Evolutionary conservation across 805 yeast genomes (phyloP).

Genomic region (Helenozyma baotianmanensis): DNA sequence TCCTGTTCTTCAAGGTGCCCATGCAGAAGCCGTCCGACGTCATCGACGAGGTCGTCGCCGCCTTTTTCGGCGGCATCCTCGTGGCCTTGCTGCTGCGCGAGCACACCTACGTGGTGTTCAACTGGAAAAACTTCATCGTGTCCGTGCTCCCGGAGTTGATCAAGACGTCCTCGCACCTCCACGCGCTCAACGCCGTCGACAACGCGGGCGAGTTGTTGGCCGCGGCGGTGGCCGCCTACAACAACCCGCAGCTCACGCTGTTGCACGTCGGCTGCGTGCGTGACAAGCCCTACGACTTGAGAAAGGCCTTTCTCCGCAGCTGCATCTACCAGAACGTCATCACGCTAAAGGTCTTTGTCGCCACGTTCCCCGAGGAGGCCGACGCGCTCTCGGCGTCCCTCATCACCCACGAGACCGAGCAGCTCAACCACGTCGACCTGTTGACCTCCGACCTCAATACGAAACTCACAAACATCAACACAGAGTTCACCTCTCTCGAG

Average conservation of each 20-base stretch:
- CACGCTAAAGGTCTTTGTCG: slow-evolving; percentile 21
- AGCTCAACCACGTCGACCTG: slow-evolving; percentile 15
- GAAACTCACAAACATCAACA: slow-evolving; percentile 29
- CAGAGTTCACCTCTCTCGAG: slow-evolving; percentile 38
- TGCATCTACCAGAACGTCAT: slow-evolving; percentile 27
- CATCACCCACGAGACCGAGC: slow-evolving; percentile 24
- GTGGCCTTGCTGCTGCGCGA: slow-evolving; percentile 18
- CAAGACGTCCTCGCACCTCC: slow-evolving; percentile 9
- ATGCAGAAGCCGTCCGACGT: slow-evolving; percentile 10
- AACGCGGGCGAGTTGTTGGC: slow-evolving; percentile 4
- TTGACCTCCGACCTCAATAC: slow-evolving; percentile 20
- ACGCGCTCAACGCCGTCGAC: slow-evolving; percentile 1
- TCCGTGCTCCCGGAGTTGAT: slow-evolving; percentile 26
- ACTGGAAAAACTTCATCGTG: slow-evolving; percentile 33
- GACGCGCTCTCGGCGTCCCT: slow-evolving; percentile 18
- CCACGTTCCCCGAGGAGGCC: slow-evolving; percentile 25
- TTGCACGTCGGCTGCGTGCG: slow-evolving; percentile 14
- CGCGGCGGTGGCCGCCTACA: slow-evolving; percentile 2
- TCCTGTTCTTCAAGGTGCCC: slow-evolving; percentile 6
- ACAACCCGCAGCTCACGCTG: slow-evolving; percentile 2
- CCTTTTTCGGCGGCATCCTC: slow-evolving; percentile 20
- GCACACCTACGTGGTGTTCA: slow-evolving; percentile 22
- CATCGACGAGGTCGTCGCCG: slow-evolving; percentile 16
- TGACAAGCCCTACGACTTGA: slow-evolving; percentile 17
- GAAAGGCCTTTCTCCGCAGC: slow-evolving; percentile 25